Evolutionary conservation across 2,329 filamentous ascomycete genomes (phyloP), one percentile per base, ranked within the genome.

Genomic region (Hypoxylon sp.): DNA sequence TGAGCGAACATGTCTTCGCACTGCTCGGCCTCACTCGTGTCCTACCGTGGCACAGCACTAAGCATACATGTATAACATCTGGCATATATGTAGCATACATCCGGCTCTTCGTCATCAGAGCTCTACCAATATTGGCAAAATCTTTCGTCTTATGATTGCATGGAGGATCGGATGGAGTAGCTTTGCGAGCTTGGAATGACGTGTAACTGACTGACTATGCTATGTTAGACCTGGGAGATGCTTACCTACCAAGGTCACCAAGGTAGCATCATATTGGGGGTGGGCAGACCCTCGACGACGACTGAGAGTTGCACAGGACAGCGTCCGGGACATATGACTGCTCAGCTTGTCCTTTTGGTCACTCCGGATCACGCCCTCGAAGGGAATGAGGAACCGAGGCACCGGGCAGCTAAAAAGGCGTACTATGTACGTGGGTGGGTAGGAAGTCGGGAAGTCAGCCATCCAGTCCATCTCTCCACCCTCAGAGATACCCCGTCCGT

Each of bases 61-160:
- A n/a, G n/a, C n/a, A n/a, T n/a, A n/a, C n/a, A n/a, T n/a, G n/a
- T n/a, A n/a, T n/a, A n/a, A n/a, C 27, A 33, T 33, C 27, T 33
- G 9, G 13, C 29, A 33, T n/a, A 13, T 31, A 31, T n/a, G 27
- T 15, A 17, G 15, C 7, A 9, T 35, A 11, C 6, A 35, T 17
- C 18, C 13, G 15, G 15, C 27, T 48, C 31, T 51, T 63, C 49
- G 42, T 51, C 56, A 60, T 42, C 24, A 50, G 50, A 60, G 52
- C 49, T 45, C 47, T 49, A 15, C 20, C 11, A 23, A 24, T 24
- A 33, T 55, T 49, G 37, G 31, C 18, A 33, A 35, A 17, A 35
- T 35, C n/a, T 53, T 37, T 40, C 33, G 33, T 63, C 43, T 46
- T 47, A 53, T 50, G 45, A 58, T 50, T 49, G 50, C 23, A 10